Evolutionary conservation across 768 basidiomycete species (phyloP), one percentile per base, ranked within the genome.

Genomic region (Lyophyllum shimeji): DNA sequence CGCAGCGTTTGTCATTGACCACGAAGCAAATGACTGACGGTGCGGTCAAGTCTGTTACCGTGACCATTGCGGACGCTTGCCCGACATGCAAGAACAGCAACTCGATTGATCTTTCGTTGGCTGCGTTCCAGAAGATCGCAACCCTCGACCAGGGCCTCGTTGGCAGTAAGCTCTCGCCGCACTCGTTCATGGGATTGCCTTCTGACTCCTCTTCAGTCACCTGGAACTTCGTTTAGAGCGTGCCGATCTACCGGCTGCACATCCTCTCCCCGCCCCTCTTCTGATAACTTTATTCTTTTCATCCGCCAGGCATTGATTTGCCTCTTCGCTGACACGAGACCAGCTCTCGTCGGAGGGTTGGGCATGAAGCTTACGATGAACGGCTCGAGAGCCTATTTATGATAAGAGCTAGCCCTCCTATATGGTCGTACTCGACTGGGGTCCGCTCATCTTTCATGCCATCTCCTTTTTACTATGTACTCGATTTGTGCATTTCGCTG

Each of bases 11-110:
- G 39, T 31, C 27, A 44, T 45, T 37, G 39, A 12, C 18, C 21
- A 44, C 57, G 39, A 29, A 21, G 21, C 48, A 33, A 29, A 55
- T 49, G 23, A 39, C 40, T 53, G 1, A 55, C 42, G 24, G 5
- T 60, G 23, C 25, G n/a, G 27, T 62, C 3, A 21, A 76, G 69
- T 66, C 69, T n/a, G 79, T 89, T 55, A 76, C 69, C 3, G 92
- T 85, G 44, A 80, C 76, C 23, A 76, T 97, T 60, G 90, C 82
- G 12, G 93, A 94, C 62, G 85, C 79, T 34, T 97, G 93, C 78
- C 92, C 93, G 23, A 87, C 86, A 18, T 96, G 93, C 74, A 49
- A 65, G 0, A 83, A 81, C 63, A 31, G 33, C 25, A 79, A 87
- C 69, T 89, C 86, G 15, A 84, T 97, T 65, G 89, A 92, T 64